Conservation (phyloP, 192 early-diverging fungal genomes). For the Diversispora eburnea region DNA sequence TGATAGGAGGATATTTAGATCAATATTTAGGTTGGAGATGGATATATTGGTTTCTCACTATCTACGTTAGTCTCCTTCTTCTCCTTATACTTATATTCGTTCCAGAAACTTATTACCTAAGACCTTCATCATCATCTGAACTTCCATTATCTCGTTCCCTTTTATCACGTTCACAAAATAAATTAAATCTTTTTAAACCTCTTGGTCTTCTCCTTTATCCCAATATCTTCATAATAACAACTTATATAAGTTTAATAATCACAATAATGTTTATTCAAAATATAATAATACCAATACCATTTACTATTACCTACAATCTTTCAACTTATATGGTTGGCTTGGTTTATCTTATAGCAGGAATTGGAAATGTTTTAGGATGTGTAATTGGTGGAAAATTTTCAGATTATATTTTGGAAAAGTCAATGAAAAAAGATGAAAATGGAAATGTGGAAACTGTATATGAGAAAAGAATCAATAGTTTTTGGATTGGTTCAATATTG, state of each 20-base stretch:
- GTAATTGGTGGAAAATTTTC: slow-evolving; percentile 7
- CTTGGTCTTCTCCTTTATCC: slow-evolving; percentile 6
- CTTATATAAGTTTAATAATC: background rate
- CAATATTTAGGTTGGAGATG: slow-evolving; percentile 15
- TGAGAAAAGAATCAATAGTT: slow-evolving; percentile 15
- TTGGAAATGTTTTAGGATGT: slow-evolving; percentile 17
- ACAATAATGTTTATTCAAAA: slow-evolving; percentile 5
- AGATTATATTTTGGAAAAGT: background rate
- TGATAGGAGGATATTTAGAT: slow-evolving; percentile 31
- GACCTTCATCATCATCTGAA: background rate
- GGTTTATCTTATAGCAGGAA: background rate
- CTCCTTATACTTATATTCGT: slow-evolving; percentile 11
- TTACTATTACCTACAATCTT: background rate
- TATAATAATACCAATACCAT: background rate
- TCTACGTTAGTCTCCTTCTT: slow-evolving; percentile 17
- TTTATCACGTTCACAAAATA: background rate
- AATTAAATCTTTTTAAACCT: slow-evolving; percentile 5
- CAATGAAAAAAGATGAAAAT: too few relatives aligned
- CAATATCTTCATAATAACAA: background rate
- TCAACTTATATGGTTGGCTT: background rate
- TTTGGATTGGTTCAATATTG: slow-evolving; percentile 7
- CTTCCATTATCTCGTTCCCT: background rate
- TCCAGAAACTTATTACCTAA: slow-evolving; percentile 7
- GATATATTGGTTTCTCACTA: slow-evolving; percentile 43
- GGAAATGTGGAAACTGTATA: background rate